Base-by-base conservation (phyloP, 2,329 filamentous ascomycete species). In the Aspergillus hortae region DNA sequence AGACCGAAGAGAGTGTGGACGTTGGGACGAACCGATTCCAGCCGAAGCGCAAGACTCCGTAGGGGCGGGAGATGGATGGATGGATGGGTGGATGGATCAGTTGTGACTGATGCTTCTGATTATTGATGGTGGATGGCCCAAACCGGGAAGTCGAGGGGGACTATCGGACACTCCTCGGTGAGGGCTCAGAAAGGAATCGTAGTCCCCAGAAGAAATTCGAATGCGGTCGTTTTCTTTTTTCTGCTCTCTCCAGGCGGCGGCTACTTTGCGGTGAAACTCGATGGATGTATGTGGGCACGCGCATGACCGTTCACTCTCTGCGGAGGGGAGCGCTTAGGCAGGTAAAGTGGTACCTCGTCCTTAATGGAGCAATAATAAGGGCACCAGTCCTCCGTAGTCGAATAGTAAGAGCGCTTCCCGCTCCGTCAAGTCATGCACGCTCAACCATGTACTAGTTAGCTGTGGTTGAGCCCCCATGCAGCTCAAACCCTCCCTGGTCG, bases 271-370 rank as follows among this genome's bases (percentile, higher is more conserved):
- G 56, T 61, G 58, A 61, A 60, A 60, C 49, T 56, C 53, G 60
- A 66, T 61, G 58, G 60, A 61, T 58, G 61, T 38, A 38, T 38
- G 35, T 6, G 15, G 58, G 61, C 56, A 65, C 65, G 60, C 65
- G 60, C 65, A 68, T 68, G 64, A 67, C 63, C 63, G 56, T 58
- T 60, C 54, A 51, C 32, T 19, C 53, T 59, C 49, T 55, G 56
- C 60, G 58, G 54, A 40, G 50, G 51, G 59, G 61, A 59, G 58
- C 56, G 56, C 54, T 61, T 61, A 58, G 56, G 43, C 33, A 30
- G 44, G 15, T 38, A 38, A 38, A n/a, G 35, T 15, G 35, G 35
- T 38, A 38, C 35, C 35, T 38, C 35, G 35, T 38, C 35, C 35
- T 38, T 38, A 38, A 38, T 38, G 10, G 35, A 38, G 14, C 35